Evolutionary conservation across 495 filamentous ascomycete genomes (phyloP).

Genomic region (Neurospora sp.): DNA sequence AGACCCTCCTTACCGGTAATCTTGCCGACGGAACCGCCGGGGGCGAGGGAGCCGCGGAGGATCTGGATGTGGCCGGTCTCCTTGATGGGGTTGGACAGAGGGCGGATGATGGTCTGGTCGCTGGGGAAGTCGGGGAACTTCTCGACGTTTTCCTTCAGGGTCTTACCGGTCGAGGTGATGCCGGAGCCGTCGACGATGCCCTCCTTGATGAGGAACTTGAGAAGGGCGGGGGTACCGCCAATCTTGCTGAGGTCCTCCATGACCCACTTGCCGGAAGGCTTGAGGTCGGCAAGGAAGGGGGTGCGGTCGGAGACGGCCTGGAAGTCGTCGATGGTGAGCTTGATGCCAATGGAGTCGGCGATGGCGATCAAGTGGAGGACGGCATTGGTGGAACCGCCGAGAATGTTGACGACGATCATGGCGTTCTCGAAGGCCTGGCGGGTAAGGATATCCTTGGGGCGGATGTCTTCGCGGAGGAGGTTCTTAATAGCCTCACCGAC

Average conservation of each 20-base stretch:
- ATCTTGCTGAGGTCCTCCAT: constrained; percentile 87
- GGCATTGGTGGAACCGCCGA: constrained; percentile 92
- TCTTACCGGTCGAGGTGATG: constrained; percentile 92
- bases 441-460: constrained; percentile 82
- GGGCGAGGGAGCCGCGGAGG: constrained; percentile 80
- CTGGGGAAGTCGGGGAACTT: constrained; percentile 65
- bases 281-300: constrained; percentile 91
- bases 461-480: constrained; percentile 78
- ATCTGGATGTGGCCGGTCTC: constrained; percentile 93
- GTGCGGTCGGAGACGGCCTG: constrained; percentile 84
- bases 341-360: constrained; percentile 84
- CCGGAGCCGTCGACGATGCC: constrained; percentile 78
- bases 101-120: constrained; percentile 86
- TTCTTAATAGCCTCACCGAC: constrained; percentile 82
- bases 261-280: constrained; percentile 95
- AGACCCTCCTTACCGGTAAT: constrained; percentile 97
- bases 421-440: constrained; percentile 91
- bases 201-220: constrained; percentile 87
- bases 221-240: constrained; percentile 80
- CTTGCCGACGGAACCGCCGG: constrained; percentile 89
- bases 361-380: constrained; percentile 96
- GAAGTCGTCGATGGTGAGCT: constrained; percentile 96
- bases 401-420: constrained; percentile 91
- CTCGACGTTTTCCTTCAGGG: constrained; percentile 82
- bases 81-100: constrained; percentile 88